Base-by-base conservation (phyloP, 2,329 filamentous ascomycete species). In the Ophioceras dolichostomum region DNA sequence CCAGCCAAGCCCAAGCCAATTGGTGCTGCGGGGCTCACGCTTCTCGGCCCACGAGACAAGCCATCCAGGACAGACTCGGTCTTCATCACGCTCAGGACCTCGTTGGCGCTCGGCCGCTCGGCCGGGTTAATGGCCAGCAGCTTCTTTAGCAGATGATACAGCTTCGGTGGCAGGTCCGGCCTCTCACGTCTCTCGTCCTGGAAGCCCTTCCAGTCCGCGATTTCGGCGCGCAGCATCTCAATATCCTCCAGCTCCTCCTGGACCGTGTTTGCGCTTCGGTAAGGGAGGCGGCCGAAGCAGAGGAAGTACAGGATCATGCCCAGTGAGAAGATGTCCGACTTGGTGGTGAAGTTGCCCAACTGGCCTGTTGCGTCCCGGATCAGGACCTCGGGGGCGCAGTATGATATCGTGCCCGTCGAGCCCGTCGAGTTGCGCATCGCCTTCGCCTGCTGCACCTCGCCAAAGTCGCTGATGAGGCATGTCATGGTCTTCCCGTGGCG, bases 301-400 rank as follows among this genome's bases (percentile, higher is more conserved):
- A 98, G 82, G 53, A 98, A 98, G 57, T 96, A 94, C 4, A 98
- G 70, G 39, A 96, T 96, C 89, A 98, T 95, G 34, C 91, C 91
- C 0, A 98, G 65, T 1, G 88, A 95, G 58, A 98, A 98, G n/a
- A 98, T 83, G 52, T 98, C 91, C 0, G 88, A 95, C 53, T 96
- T 98, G 19, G 85, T 88, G 0, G 87, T 94, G 51, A 98, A 98
- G 53, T 96, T 94, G 7, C 83, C 87, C 48, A 84, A 89, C 1
- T 71, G 71, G 0, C 89, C 89, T 20, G 66, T 68, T 0, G 71
- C 60, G 39, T 77, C 79, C 46, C 73, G 72, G 36, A 73, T 77
- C 21, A 98, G 64, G 0, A 98, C 93, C 57, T 98, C 91, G 0
- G 91, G 91, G 0, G 91, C 91, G 57, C 91, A 98, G 57, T 95